Evolutionary conservation across 1,284 basidiomycete species (phyloP), one percentile per base, ranked within the genome.

Genomic region (Puccinia hordei): DNA sequence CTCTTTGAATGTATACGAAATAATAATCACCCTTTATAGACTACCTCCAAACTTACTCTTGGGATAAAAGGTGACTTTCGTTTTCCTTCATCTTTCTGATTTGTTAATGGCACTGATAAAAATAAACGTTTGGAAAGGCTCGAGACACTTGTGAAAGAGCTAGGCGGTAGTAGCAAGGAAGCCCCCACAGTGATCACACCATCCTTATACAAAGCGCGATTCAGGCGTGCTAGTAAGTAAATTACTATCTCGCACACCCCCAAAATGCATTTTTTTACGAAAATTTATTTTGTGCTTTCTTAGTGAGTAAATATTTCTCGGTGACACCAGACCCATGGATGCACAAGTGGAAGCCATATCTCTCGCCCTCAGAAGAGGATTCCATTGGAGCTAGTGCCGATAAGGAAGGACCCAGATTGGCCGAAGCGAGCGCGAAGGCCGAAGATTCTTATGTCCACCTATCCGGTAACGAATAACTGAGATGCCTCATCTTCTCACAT

Each of bases 81-180:
- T 38, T 38, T 65, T 1, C 33, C 19, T 66, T 13, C 10, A 15
- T 59, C 5, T 74, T 49, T 49, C 38, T 49, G 46, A n/a, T 22
- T 8, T 30, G 30, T 53, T n/a, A 24, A 38, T n/a, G 24, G 49
- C 6, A 12, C 49, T 68, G 19, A 66, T 19, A 15, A 68, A 33
- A 22, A 73, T 57, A 19, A 33, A 30, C 1, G n/a, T n/a, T 51
- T 27, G 44, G 6, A 71, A 30, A 81, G 79, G 63, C 79, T 81
- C 46, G 79, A 81, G 55, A 81, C 79, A 22, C 63, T 81, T 38
- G 79, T 81, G 5, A 81, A 81, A 68, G 79, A 81, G 66, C 35
- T 81, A 38, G 79, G 79, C 12, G 79, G 79, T 22, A 73, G 30
- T n/a, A 81, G 79, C 61, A 81, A 81, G 53, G 79, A 81, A 59